Conservation (phyloP, 129 eudicot genomes). For the Lactuca saligna region DNA sequence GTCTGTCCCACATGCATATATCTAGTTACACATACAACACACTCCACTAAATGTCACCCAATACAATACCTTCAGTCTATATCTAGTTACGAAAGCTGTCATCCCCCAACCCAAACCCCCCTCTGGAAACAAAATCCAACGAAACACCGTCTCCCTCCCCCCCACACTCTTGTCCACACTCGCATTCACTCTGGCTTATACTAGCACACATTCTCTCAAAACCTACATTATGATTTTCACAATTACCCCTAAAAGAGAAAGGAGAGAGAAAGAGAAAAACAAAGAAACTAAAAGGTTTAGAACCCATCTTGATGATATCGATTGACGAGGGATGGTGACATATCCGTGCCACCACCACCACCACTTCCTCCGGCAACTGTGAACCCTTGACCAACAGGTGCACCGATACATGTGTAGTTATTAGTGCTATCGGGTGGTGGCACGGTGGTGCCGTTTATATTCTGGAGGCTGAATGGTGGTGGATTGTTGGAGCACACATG, state of each 20-base stretch:
- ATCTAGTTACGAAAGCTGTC: conserved; percentile 28
- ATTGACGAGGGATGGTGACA: conserved; percentile 36
- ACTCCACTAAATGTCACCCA: conserved; percentile 33
- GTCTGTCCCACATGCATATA: conserved; percentile 50
- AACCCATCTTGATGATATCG: conserved; percentile 58
- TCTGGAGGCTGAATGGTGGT: conserved; percentile 25
- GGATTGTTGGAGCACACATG: conserved; percentile 45
- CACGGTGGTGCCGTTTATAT: conserved; percentile 4
- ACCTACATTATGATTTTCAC: conserved; percentile 26
- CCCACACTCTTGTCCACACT: conserved; percentile 2
- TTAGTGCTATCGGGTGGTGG: conserved; percentile 27
- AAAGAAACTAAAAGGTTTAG: neutral
- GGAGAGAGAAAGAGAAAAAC: neutral
- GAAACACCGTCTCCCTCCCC: neutral
- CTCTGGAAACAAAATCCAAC: conserved; percentile 18
- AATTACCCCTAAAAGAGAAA: conserved; percentile 30
- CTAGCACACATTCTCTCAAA: conserved; percentile 16
- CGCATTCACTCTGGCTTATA: conserved; percentile 26
- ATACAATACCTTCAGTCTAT: conserved; percentile 31
- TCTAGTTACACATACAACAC: conserved; percentile 42
- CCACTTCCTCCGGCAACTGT: conserved; percentile 35
- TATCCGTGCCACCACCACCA: conserved; percentile 33
- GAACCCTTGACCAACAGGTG: conserved; percentile 63
- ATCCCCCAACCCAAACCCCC: neutral
- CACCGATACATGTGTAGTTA: conserved; percentile 88